phyloP scores from a whole-genome alignment of 495 filamentous ascomycete species.

The Glutinoglossum americanum region DNA sequence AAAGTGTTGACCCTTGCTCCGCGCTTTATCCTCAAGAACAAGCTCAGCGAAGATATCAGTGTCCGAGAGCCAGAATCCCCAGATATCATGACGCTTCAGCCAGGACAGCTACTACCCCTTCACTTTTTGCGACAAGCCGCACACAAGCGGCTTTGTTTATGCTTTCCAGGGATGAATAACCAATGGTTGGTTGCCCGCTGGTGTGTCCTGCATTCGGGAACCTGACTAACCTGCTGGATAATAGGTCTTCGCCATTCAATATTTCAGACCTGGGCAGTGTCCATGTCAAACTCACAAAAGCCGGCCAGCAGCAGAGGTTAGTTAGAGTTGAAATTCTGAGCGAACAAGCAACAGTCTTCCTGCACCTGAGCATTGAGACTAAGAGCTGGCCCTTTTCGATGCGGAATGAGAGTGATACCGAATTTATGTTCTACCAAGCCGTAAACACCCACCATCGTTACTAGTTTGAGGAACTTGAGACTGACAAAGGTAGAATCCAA shows the following conservation, averaged over 20 bases:
- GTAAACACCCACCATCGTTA: background rate
- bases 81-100: conserved; percentile 51
- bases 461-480: background rate
- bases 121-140: conserved; percentile 62
- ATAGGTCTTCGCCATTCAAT: conserved; percentile 69
- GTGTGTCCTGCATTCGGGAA: background rate
- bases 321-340: conserved; percentile 75
- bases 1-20: conserved; percentile 89
- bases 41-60: conserved; percentile 65
- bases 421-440: conserved; percentile 87
- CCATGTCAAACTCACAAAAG: conserved; percentile 82
- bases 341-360: conserved; percentile 79
- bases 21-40: conserved; percentile 86
- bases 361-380: conserved; percentile 72
- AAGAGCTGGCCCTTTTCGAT: conserved; percentile 97
- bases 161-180: conserved; percentile 88
- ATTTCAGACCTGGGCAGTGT: conserved; percentile 82
- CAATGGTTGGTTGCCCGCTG: conserved; percentile 40
- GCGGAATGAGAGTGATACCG: conserved; percentile 88
- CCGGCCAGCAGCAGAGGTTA: conserved; percentile 69
- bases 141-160: conserved; percentile 75
- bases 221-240: background rate
- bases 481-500: conserved; percentile 28
- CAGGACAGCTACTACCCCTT: conserved; percentile 56
- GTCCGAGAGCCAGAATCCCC: conserved; percentile 81